These are phyloP conservation scores for Colletotrichum tropicicola DNA, from an alignment of 2,329 filamentous ascomycete genomes.

Conservation along the genomic window DNA sequence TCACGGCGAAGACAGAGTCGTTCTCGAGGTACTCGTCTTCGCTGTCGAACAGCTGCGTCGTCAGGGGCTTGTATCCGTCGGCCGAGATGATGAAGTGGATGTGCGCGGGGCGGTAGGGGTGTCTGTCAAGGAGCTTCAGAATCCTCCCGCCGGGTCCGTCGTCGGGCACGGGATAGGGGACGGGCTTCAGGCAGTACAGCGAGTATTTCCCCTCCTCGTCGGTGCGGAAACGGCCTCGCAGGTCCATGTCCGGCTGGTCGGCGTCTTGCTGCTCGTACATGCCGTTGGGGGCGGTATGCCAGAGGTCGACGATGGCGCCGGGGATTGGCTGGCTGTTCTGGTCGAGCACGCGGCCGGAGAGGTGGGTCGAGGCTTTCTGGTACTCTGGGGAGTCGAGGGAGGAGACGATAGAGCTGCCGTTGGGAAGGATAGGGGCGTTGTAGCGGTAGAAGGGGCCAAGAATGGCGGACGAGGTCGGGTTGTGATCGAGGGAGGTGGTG, in stretches of 20 bases:
- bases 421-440: slow-evolving; percentile 65
- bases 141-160: slow-evolving; percentile 41
- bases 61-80: slow-evolving; percentile 67
- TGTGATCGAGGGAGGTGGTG: slow-evolving; percentile 46
- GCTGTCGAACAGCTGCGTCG: slow-evolving; percentile 72
- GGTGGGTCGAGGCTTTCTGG: slow-evolving; percentile 58
- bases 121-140: slow-evolving; percentile 40
- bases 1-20: slow-evolving; percentile 47
- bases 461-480: slow-evolving; percentile 69
- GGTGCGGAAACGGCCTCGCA: slow-evolving; percentile 77
- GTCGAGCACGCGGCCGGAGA: slow-evolving; percentile 65
- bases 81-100: slow-evolving; percentile 49
- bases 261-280: slow-evolving; percentile 79
- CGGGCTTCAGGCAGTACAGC: slow-evolving; percentile 69
- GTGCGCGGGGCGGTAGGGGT: slow-evolving; percentile 43
- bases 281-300: slow-evolving; percentile 71
- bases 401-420: slow-evolving; percentile 66
- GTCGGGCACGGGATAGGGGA: slow-evolving; percentile 56
- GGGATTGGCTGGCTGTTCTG: slow-evolving; percentile 63
- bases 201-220: slow-evolving; percentile 71
- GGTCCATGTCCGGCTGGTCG: slow-evolving; percentile 75
- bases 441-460: slow-evolving; percentile 77
- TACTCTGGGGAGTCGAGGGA: slow-evolving; percentile 41
- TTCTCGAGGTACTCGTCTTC: slow-evolving; percentile 60
- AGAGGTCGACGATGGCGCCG: slow-evolving; percentile 67